A percentile compares a stretch with the other conserved stretches of the same genome.
Evolutionary conservation across 2,329 filamentous ascomycete genomes (phyloP).

Genomic region (Fusarium torreyae): DNA sequence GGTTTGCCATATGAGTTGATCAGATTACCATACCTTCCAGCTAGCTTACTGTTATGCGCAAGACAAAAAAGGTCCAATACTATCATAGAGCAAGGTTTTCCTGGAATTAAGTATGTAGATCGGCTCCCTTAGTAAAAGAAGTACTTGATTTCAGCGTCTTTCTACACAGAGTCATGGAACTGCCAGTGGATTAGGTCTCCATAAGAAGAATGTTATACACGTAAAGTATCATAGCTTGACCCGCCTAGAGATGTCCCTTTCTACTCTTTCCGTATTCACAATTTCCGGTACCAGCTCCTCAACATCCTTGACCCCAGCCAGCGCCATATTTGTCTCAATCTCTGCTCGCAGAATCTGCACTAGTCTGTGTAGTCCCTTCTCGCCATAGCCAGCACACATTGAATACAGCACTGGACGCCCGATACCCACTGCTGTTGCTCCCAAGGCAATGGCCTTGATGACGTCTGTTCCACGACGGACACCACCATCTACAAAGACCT

Average conservation of each 20-base stretch:
- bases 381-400: slow-evolving; percentile 53
- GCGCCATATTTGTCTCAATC: slow-evolving; percentile 12
- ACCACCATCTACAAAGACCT: slow-evolving; percentile 76
- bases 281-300: slow-evolving; percentile 6
- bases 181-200: too few relatives aligned
- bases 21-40: too few relatives aligned
- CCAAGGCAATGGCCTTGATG: slow-evolving; percentile 76
- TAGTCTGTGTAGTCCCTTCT: not conserved
- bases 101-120: too few relatives aligned
- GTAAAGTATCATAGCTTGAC: not conserved
- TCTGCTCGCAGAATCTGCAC: slow-evolving; percentile 6
- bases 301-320: not conserved
- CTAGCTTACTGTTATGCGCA: too few relatives aligned
- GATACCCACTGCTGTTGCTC: slow-evolving; percentile 74
- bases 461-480: slow-evolving; percentile 75
- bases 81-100: too few relatives aligned
- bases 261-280: slow-evolving; percentile 4
- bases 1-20: too few relatives aligned
- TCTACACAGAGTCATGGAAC: too few relatives aligned
- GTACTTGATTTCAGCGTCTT: too few relatives aligned
- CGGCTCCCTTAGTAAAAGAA: too few relatives aligned
- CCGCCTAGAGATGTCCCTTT: slow-evolving; percentile 1
- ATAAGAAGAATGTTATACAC: too few relatives aligned
- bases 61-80: too few relatives aligned
- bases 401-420: slow-evolving; percentile 73